These are phyloP conservation scores for Citrus australasica DNA, from an alignment of 345 rosid species.

Conservation along the genomic window DNA sequence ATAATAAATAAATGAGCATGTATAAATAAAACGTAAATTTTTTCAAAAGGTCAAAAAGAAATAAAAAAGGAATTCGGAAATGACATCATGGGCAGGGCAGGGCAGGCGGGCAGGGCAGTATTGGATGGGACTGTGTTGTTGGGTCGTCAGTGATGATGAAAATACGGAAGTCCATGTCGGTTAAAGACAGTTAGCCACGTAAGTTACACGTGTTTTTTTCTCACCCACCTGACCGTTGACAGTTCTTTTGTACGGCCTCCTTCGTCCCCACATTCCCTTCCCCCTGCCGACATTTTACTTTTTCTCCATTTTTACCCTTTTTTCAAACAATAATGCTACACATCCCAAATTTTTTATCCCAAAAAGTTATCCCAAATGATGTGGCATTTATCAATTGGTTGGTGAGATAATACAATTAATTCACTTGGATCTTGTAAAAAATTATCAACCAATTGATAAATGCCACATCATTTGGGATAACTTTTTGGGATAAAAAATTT, in stretches of 20 bases:
- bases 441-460: too few species aligned
- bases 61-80: not conserved
- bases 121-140: not conserved
- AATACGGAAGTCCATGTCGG: constrained; percentile 30
- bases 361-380: too few species aligned
- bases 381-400: too few species aligned
- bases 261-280: constrained; percentile 19
- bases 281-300: constrained; percentile 40
- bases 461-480: too few species aligned
- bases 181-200: constrained; percentile 38
- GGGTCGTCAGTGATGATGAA: not conserved
- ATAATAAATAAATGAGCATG: not conserved
- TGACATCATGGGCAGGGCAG: not conserved
- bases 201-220: constrained; percentile 37
- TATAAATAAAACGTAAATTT: too few species aligned
- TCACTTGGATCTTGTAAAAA: too few species aligned
- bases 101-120: not conserved
- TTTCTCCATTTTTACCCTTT: not conserved
- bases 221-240: constrained; percentile 39
- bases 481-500: too few species aligned
- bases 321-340: too few species aligned
- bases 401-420: too few species aligned
- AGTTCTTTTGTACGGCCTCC: constrained; percentile 23
- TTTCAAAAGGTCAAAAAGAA: not conserved
- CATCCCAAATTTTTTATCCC: too few species aligned